Evolutionary conservation across 768 basidiomycete genomes (phyloP), one percentile per base, ranked within the genome.

Genomic region (Agaricus blazei): DNA sequence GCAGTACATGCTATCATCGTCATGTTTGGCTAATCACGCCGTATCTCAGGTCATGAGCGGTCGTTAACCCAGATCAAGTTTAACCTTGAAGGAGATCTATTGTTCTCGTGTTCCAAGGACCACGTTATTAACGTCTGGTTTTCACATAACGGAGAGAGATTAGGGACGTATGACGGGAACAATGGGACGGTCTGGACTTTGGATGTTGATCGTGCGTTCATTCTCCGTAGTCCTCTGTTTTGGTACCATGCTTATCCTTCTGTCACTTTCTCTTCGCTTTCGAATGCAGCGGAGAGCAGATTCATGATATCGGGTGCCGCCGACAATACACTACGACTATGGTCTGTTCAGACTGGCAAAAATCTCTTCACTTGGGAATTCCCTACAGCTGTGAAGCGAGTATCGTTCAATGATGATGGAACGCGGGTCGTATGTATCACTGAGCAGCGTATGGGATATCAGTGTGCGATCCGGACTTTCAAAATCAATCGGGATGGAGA

Each of bases 141-240:
- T 70, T 87, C 94, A 11, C 92, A 96, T 64, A 99, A 99, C 64
- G 97, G 97, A 49, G 97, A 98, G 76, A 80, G 97, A 56, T 72
- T 99, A 63, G 97, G 97, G 36, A 99, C 97, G 56, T 98, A 97
- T 67, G 85, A 91, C 45, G 97, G 94, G 40, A 86, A 97, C 71
- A 99, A 98, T 65, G 97, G 97, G 54, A 80, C 90, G 0, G 90
- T 99, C 27, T 98, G 97, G 97, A 95, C 94, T 50, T 83, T 95
- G 61, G 94, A 96, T 70, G 84, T 93, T 51, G 97, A 99, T 77
- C 85, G 94, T 97, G 72, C 72, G 91, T 76, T 57, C 42, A 36
- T 28, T 56, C 31, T 23, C 52, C 27, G 41, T 53, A 29, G 37
- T 54, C 54, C 27, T 44, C 51, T 41, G 34, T 34, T 57, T 9